These are phyloP conservation scores for Endogone sp. DNA, from an alignment of 192 early-diverging fungal species.

Conservation along the genomic window DNA sequence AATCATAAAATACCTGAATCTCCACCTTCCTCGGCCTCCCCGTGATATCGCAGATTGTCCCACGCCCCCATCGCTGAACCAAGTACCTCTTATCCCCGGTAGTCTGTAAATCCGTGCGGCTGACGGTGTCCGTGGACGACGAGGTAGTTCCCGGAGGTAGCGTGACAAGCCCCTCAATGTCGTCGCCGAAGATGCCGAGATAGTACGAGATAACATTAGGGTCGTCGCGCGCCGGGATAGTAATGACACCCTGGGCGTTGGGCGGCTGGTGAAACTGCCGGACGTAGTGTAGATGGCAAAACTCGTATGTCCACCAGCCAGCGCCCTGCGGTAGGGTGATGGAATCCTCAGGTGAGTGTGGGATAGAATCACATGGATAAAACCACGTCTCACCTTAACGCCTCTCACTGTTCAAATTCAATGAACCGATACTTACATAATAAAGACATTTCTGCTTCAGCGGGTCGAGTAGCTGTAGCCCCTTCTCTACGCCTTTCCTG, in stretches of 20 bases:
- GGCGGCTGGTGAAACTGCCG: constrained; percentile 54
- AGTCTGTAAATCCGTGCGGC: constrained; percentile 25
- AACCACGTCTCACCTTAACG: too few species aligned
- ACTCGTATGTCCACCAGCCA: constrained; percentile 79
- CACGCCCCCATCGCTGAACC: constrained; percentile 64
- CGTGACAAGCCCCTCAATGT: neutral
- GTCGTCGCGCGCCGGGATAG: constrained; percentile 17
- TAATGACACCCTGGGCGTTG: neutral
- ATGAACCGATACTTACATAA: constrained; percentile 19
- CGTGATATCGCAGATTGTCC: constrained; percentile 68
- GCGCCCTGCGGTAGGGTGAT: constrained; percentile 20
- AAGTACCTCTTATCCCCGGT: constrained; percentile 54
- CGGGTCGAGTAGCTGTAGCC: constrained; percentile 48
- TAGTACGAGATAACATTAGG: constrained; percentile 4
- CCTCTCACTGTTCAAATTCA: constrained; percentile 11
- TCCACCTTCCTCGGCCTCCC: constrained; percentile 60
- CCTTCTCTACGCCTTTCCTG: constrained; percentile 33
- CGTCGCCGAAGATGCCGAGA: constrained; percentile 21
- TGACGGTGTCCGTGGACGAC: constrained; percentile 17
- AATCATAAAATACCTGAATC: constrained; percentile 52
- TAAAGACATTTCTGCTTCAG: constrained; percentile 40
- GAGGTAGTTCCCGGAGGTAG: constrained; percentile 12
- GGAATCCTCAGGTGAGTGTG: too few species aligned
- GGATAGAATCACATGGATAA: too few species aligned
- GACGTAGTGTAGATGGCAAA: constrained; percentile 62